A percentile compares a stretch with the other conserved stretches of the same genome.
Evolutionary conservation across 805 yeast species (phyloP).

Genomic region (Osmozyma mogii): DNA sequence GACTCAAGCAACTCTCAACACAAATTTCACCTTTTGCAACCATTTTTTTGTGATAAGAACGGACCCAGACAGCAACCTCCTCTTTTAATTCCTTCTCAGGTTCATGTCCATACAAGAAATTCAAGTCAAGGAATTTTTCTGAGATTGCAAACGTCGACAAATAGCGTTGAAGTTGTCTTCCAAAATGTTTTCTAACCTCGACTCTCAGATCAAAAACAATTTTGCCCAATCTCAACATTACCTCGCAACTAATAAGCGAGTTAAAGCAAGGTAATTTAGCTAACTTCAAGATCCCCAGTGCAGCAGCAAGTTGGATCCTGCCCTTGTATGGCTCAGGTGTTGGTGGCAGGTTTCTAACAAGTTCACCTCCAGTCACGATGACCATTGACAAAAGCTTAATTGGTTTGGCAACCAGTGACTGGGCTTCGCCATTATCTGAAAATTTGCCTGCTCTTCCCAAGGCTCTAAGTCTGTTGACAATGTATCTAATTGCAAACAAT

Average conservation of each 20-base stretch:
- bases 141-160: slow-evolving; percentile 49
- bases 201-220: slow-evolving; percentile 61
- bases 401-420: slow-evolving; percentile 23
- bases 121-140: slow-evolving; percentile 55
- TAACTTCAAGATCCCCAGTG: slow-evolving; percentile 53
- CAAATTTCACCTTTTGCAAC: slow-evolving; percentile 33
- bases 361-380: slow-evolving; percentile 73
- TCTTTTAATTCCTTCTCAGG: slow-evolving; percentile 45
- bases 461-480: slow-evolving; percentile 50
- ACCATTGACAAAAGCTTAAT: slow-evolving; percentile 60
- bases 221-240: slow-evolving; percentile 46
- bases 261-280: slow-evolving; percentile 49
- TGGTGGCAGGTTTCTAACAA: slow-evolving; percentile 43
- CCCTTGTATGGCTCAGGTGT: slow-evolving; percentile 60
- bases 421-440: slow-evolving; percentile 21
- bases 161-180: slow-evolving; percentile 41
- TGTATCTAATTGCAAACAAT: slow-evolving; percentile 42
- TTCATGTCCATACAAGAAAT: slow-evolving; percentile 73
- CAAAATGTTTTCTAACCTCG: slow-evolving; percentile 47
- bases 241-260: slow-evolving; percentile 41
- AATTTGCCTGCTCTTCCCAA: slow-evolving; percentile 11
- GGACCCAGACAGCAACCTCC: slow-evolving; percentile 62
- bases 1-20: slow-evolving; percentile 59
- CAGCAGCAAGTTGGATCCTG: slow-evolving; percentile 61
- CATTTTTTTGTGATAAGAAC: slow-evolving; percentile 42